Evolutionary conservation across 2,329 filamentous ascomycete genomes (phyloP).

Genomic region (Fulvia fulva): DNA sequence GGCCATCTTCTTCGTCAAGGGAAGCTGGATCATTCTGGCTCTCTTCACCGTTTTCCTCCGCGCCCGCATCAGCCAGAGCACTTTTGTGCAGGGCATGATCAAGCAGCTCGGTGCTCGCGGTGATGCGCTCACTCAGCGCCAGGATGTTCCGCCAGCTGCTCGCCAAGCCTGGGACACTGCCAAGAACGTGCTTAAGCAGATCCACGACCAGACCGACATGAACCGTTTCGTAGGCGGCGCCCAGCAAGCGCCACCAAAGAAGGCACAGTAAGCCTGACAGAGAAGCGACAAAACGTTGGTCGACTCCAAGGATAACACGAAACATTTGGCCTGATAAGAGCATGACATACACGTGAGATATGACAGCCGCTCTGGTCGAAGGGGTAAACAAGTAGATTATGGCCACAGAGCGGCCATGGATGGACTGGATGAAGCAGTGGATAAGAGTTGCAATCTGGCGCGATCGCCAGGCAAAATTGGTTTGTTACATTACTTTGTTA

Average conservation of each 20-base stretch:
- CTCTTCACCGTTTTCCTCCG: slow-evolving; percentile 92
- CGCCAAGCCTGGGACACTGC: slow-evolving; percentile 75
- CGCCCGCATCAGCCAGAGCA: slow-evolving; percentile 83
- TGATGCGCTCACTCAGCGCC: slow-evolving; percentile 77
- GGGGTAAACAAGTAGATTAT: neutral
- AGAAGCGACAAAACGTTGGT: neutral
- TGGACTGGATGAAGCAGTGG: neutral
- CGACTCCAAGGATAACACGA: neutral
- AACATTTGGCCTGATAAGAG: neutral
- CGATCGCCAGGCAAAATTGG: neutral
- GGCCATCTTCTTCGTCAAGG: slow-evolving; percentile 81
- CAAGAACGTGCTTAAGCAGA: slow-evolving; percentile 70
- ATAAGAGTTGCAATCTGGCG: neutral
- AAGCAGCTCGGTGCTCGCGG: slow-evolving; percentile 67
- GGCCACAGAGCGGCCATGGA: neutral
- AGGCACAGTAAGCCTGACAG: slow-evolving; percentile 50
- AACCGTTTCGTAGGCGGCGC: slow-evolving; percentile 41
- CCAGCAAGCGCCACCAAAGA: slow-evolving; percentile 55
- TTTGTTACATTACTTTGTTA: neutral
- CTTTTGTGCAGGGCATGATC: slow-evolving; percentile 83
- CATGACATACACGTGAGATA: neutral
- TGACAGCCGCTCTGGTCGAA: neutral
- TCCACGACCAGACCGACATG: slow-evolving; percentile 74
- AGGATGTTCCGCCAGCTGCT: slow-evolving; percentile 76
- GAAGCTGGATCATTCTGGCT: slow-evolving; percentile 81